phyloP scores from a whole-genome alignment of 371 early-diverging fungal genomes.

The Mucor mucedo region DNA sequence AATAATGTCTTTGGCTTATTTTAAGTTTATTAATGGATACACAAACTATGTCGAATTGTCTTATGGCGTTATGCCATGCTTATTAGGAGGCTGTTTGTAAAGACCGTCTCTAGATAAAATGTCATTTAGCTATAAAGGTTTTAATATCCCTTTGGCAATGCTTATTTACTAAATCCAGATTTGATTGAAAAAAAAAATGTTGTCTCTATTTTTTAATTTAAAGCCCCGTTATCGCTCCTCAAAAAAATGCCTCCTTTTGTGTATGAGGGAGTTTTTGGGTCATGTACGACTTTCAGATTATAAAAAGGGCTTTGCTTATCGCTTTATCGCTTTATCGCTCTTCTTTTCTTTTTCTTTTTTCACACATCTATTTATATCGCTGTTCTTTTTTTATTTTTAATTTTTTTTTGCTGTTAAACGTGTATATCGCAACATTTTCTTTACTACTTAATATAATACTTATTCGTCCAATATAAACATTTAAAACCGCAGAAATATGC shows the following conservation, averaged over 20 bases:
- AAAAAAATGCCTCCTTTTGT: background rate
- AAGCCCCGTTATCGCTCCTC: background rate
- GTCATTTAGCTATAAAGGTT: background rate
- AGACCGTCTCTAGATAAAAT: background rate
- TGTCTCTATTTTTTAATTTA: conserved; percentile 1
- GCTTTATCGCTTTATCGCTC: background rate
- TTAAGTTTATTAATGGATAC: no score
- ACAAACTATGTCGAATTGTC: no score
- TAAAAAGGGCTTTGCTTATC: conserved; percentile 7
- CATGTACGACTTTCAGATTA: background rate
- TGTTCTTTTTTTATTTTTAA: background rate
- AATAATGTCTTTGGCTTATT: no score
- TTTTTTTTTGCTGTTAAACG: background rate
- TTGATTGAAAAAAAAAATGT: no score
- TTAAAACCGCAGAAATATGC: background rate
- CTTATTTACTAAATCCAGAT: no score
- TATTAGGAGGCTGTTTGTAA: background rate
- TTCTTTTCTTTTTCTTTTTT: background rate
- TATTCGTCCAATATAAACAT: background rate
- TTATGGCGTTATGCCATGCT: no score
- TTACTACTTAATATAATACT: no score
- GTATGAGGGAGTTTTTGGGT: background rate
- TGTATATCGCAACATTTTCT: no score
- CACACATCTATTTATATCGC: background rate
- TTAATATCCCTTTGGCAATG: background rate